Conservation (phyloP, 2,329 filamentous ascomycete species). For the Botryotinia narcissicola region DNA sequence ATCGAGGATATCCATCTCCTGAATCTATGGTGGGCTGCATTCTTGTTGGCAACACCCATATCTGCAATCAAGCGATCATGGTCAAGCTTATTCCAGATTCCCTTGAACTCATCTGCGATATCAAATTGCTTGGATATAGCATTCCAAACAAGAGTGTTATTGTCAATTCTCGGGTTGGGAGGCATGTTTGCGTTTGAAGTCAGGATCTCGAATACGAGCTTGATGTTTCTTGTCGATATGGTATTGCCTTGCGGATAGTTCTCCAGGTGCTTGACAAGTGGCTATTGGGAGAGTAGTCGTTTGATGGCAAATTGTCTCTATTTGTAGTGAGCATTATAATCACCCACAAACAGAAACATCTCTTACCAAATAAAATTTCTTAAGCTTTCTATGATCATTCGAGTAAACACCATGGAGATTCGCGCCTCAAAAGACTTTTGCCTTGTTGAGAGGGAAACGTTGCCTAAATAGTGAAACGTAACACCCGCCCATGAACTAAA, state of each 20-base stretch:
- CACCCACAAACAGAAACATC: background rate
- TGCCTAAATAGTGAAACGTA: background rate
- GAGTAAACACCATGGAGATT: background rate
- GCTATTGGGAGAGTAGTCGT: background rate
- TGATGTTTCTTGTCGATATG: background rate
- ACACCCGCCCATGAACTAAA: background rate
- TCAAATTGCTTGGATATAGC: background rate
- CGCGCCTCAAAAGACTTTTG: background rate
- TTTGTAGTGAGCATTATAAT: background rate
- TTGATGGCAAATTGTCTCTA: background rate
- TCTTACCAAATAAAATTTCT: background rate
- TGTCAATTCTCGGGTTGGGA: background rate
- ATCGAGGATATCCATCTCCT: background rate
- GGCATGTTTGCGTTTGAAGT: background rate
- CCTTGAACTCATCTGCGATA: background rate
- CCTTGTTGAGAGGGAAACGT: background rate
- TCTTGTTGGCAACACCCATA: slow-evolving; percentile 1
- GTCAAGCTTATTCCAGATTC: background rate
- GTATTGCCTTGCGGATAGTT: background rate
- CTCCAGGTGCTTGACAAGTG: background rate
- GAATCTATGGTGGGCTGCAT: slow-evolving; percentile 5
- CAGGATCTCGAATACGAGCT: background rate
- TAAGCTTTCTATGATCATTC: background rate
- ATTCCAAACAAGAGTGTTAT: slow-evolving; percentile 1
- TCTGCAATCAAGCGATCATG: background rate